Conservation (phyloP, 2,329 filamentous ascomycete genomes). For the Cladosporium velox region DNA sequence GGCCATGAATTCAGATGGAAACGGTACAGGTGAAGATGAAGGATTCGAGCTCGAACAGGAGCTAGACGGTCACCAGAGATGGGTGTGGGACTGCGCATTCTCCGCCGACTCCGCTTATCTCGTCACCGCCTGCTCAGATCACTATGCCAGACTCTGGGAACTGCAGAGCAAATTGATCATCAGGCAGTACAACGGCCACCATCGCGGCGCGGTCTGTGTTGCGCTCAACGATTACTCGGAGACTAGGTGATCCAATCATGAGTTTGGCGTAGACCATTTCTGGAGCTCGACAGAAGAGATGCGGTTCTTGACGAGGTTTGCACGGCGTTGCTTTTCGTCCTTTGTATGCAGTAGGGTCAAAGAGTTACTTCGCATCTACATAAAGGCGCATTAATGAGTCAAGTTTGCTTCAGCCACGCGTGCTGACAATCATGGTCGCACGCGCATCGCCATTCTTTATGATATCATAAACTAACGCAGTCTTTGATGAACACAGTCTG, state of each 20-base stretch:
- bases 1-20: constrained; percentile 21
- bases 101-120: constrained; percentile 90
- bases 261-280: background rate
- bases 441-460: background rate
- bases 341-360: background rate
- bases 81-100: constrained; percentile 98
- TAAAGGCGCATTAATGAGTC: background rate
- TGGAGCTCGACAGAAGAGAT: background rate
- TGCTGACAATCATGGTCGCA: background rate
- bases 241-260: constrained; percentile 25
- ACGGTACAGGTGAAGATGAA: constrained; percentile 23
- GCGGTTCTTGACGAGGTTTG: background rate
- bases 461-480: background rate
- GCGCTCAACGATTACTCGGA: constrained; percentile 73
- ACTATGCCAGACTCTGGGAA: constrained; percentile 92
- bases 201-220: constrained; percentile 87
- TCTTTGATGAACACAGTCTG: background rate
- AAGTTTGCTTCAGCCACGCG: background rate
- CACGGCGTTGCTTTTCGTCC: background rate
- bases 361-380: background rate
- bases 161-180: constrained; percentile 84
- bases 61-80: constrained; percentile 85
- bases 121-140: constrained; percentile 89
- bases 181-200: constrained; percentile 91
- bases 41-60: constrained; percentile 79